These are phyloP conservation scores for Dothistroma pini DNA, from an alignment of 2,329 filamentous ascomycete species.

Conservation along the genomic window DNA sequence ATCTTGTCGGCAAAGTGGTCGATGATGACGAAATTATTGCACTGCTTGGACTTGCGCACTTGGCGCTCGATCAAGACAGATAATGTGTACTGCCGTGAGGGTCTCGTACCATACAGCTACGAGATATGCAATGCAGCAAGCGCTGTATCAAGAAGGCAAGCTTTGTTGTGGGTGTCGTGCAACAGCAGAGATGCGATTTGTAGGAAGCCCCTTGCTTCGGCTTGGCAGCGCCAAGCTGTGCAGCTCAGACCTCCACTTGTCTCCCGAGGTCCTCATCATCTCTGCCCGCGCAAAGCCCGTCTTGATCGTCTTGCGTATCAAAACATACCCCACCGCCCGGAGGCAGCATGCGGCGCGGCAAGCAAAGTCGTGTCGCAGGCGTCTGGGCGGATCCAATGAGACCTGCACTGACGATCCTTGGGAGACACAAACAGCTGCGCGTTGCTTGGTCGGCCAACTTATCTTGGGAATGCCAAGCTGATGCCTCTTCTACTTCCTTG, in stretches of 20 bases:
- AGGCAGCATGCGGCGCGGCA: neutral
- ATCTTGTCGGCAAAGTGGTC: neutral
- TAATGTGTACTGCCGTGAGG: neutral
- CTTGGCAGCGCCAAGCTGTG: neutral
- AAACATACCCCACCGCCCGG: neutral
- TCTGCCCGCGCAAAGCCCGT: neutral
- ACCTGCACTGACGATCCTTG: conserved; percentile 15
- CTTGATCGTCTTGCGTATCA: neutral
- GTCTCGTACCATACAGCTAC: neutral
- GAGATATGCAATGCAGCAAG: neutral
- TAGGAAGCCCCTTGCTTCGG: neutral
- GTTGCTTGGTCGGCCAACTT: conserved; percentile 1
- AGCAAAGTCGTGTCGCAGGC: conserved; percentile 8
- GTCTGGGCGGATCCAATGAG: conserved; percentile 16
- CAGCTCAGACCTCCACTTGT: neutral
- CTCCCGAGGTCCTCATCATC: neutral
- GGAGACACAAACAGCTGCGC: conserved; percentile 7
- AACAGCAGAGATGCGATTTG: neutral
- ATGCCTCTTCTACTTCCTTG: neutral
- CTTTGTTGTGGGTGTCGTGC: neutral
- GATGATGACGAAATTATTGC: neutral
- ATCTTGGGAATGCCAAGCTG: conserved; percentile 7
- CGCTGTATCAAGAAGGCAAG: neutral
- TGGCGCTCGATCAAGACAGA: neutral
- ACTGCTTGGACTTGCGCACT: neutral